These are phyloP conservation scores for Blastobotrys malaysiensis DNA, from an alignment of 1,139 yeast species.

Conservation along the genomic window DNA sequence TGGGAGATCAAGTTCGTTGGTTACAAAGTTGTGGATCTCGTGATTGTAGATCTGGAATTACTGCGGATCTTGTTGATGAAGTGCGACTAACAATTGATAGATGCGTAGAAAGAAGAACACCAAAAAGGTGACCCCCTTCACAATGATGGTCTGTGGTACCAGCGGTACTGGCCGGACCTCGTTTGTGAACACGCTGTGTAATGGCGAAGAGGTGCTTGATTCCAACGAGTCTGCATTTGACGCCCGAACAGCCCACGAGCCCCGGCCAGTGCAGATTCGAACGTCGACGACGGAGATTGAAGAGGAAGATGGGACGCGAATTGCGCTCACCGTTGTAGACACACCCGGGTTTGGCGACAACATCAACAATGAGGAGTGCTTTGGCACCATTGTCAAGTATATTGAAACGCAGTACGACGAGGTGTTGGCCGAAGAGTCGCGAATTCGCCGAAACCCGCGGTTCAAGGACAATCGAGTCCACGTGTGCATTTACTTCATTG, in stretches of 20 bases:
- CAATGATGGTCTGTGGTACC: conserved; percentile 67
- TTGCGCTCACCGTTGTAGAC: conserved; percentile 53
- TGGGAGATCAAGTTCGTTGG: too few relatives aligned
- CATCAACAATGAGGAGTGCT: conserved; percentile 60
- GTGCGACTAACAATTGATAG: conserved; percentile 1
- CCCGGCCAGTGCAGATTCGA: conserved; percentile 45
- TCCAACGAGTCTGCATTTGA: conserved; percentile 34
- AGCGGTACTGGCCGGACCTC: conserved; percentile 77
- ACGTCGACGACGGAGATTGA: conserved; percentile 44
- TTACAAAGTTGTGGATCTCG: too few relatives aligned
- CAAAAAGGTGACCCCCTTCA: conserved; percentile 77
- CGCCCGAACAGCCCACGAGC: conserved; percentile 41
- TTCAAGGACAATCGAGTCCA: conserved; percentile 70
- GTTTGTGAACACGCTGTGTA: conserved; percentile 77
- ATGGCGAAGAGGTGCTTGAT: conserved; percentile 60
- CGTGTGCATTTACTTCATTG: conserved; percentile 60
- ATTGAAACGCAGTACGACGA: conserved; percentile 87
- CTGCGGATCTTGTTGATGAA: neutral
- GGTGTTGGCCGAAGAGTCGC: conserved; percentile 83
- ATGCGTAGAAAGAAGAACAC: conserved; percentile 65
- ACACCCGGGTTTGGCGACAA: conserved; percentile 82
- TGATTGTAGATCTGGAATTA: too few relatives aligned
- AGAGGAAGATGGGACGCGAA: conserved; percentile 30
- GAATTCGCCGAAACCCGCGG: conserved; percentile 79
- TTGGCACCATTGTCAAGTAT: conserved; percentile 64